phyloP scores from a whole-genome alignment of 1,284 basidiomycete genomes.

The Ganoderma sp. region DNA sequence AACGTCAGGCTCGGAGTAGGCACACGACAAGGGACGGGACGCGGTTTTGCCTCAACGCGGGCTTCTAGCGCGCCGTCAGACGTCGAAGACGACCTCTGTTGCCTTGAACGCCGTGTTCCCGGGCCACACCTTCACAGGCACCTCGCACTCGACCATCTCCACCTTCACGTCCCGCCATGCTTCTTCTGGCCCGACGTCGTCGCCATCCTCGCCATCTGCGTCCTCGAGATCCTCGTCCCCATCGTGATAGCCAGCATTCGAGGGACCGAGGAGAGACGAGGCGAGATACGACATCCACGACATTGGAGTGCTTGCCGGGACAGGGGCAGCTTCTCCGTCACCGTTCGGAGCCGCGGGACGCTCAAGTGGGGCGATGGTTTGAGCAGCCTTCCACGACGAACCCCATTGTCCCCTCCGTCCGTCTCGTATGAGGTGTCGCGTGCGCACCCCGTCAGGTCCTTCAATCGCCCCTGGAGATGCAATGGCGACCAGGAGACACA shows the following conservation, averaged over 20 bases:
- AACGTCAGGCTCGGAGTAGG: slow-evolving; percentile 7
- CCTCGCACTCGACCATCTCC: slow-evolving; percentile 90
- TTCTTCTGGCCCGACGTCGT: slow-evolving; percentile 62
- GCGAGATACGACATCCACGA: slow-evolving; percentile 64
- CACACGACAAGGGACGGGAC: slow-evolving; percentile 5
- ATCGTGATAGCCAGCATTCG: slow-evolving; percentile 61
- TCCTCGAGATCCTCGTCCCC: slow-evolving; percentile 52
- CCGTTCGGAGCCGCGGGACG: slow-evolving; percentile 39
- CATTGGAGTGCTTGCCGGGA: slow-evolving; percentile 39
- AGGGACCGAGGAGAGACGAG: slow-evolving; percentile 55
- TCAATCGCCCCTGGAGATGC: slow-evolving; percentile 50
- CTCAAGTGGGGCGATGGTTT: slow-evolving; percentile 66
- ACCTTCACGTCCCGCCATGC: slow-evolving; percentile 69
- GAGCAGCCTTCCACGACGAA: slow-evolving; percentile 64
- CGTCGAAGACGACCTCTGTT: slow-evolving; percentile 78
- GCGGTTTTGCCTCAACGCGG: slow-evolving; percentile 9
- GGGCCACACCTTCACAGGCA: slow-evolving; percentile 87
- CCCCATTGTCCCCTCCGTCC: slow-evolving; percentile 70
- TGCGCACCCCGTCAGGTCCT: slow-evolving; percentile 56
- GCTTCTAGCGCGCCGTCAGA: slow-evolving; percentile 44
- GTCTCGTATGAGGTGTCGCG: slow-evolving; percentile 63
- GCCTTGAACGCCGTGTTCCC: slow-evolving; percentile 89
- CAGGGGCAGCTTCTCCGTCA: slow-evolving; percentile 23
- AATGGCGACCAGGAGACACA: slow-evolving; percentile 82
- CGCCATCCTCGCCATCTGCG: slow-evolving; percentile 56